Conservation (phyloP, 805 yeast species). For the Deakozyma indianensis region DNA sequence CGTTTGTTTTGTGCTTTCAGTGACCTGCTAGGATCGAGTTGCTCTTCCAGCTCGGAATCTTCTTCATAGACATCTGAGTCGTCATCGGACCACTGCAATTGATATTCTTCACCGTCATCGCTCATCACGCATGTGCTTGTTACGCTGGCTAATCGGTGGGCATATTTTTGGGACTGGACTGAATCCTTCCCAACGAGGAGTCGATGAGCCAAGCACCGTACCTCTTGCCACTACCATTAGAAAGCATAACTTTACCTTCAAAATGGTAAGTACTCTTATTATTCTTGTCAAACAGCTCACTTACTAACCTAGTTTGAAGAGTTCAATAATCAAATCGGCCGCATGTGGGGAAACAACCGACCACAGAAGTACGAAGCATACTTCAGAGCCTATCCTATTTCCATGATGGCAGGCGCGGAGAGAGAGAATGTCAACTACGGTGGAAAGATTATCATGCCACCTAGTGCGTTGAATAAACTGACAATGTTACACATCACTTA, state of each 20-base stretch:
- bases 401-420: constrained; percentile 70
- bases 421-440: constrained; percentile 71
- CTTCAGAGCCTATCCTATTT: constrained; percentile 83
- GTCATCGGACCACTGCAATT: not conserved
- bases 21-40: constrained; percentile 10
- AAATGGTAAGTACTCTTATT: too few species aligned
- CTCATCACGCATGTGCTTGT: not conserved
- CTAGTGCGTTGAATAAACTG: constrained; percentile 76
- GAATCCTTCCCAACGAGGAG: too few species aligned
- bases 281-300: too few species aligned
- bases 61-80: constrained; percentile 1
- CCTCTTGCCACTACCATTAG: too few species aligned
- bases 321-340: not conserved
- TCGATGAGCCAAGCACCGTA: too few species aligned
- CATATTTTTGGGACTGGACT: too few species aligned
- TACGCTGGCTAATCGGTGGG: not conserved
- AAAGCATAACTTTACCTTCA: too few species aligned
- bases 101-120: constrained; percentile 1
- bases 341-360: constrained; percentile 4
- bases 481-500: constrained; percentile 83
- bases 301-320: not conserved
- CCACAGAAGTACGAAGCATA: constrained; percentile 55
- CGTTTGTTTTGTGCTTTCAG: not conserved
- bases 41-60: constrained; percentile 10
- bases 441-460: constrained; percentile 91